These are phyloP conservation scores for Wickerhamiella occidentalis DNA, from an alignment of 805 yeast species.

Conservation along the genomic window DNA sequence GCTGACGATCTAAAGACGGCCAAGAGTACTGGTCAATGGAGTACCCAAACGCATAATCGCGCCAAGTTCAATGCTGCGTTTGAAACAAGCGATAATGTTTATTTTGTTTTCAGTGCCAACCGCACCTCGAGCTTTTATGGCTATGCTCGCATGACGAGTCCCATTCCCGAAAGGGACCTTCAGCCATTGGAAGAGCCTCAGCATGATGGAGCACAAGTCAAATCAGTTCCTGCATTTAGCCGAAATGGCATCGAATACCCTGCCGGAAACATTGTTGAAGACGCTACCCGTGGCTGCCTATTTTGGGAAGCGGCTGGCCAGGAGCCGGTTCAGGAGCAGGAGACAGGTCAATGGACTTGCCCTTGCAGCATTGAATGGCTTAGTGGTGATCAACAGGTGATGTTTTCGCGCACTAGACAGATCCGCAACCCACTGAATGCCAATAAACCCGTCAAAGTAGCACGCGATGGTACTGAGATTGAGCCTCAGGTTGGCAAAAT, in stretches of 20 bases:
- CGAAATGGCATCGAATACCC: constrained; percentile 21
- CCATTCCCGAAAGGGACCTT: constrained; percentile 16
- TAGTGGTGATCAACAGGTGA: constrained; percentile 20
- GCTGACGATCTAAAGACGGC: constrained; percentile 30
- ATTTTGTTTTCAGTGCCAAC: constrained; percentile 32
- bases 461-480: constrained; percentile 35
- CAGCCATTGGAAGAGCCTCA: constrained; percentile 9
- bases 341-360: constrained; percentile 26
- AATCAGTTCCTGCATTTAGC: constrained; percentile 6
- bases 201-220: constrained; percentile 1
- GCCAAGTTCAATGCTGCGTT: constrained; percentile 31
- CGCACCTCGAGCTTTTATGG: constrained; percentile 32
- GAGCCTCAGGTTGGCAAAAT: constrained; percentile 28
- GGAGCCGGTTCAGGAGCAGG: constrained; percentile 17
- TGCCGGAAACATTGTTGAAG: constrained; percentile 28
- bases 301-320: constrained; percentile 30
- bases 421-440: constrained; percentile 29
- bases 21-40: constrained; percentile 28
- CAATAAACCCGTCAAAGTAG: constrained; percentile 32
- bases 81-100: constrained; percentile 26
- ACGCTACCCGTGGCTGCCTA: constrained; percentile 28
- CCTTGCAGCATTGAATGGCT: constrained; percentile 32
- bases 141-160: constrained; percentile 30
- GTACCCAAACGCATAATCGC: constrained; percentile 33
- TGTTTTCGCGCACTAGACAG: constrained; percentile 27